phyloP scores from a whole-genome alignment of 2,329 filamentous ascomycete species.

The Nothophaeocryptopus gaeumannii region DNA sequence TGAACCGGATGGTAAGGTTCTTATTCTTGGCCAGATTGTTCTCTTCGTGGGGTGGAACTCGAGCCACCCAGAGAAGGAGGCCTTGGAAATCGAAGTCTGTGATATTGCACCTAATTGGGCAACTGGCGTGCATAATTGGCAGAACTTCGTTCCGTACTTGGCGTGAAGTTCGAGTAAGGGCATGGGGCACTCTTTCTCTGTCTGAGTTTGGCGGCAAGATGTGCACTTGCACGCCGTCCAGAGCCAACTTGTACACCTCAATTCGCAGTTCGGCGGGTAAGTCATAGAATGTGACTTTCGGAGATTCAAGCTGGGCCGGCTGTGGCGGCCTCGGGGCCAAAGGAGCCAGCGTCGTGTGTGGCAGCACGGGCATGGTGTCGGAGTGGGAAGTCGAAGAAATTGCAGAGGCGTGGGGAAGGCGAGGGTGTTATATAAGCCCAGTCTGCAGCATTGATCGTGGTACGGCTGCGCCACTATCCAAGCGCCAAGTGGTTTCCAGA shows the following conservation, averaged over 20 bases:
- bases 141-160: slow-evolving; percentile 34
- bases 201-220: slow-evolving; percentile 25
- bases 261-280: slow-evolving; percentile 34
- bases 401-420: slow-evolving; percentile 3
- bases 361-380: slow-evolving; percentile 11
- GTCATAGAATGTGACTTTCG: slow-evolving; percentile 29
- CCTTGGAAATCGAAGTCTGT: slow-evolving; percentile 35
- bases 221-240: slow-evolving; percentile 31
- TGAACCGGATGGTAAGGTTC: slow-evolving; percentile 27
- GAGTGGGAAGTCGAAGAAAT: slow-evolving; percentile 1
- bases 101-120: slow-evolving; percentile 29
- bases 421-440: slow-evolving; percentile 1
- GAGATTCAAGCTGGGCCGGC: slow-evolving; percentile 8
- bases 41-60: slow-evolving; percentile 30
- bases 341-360: slow-evolving; percentile 13
- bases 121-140: slow-evolving; percentile 31
- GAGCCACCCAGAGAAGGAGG: slow-evolving; percentile 29
- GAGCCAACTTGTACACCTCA: slow-evolving; percentile 33
- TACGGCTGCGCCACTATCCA: slow-evolving; percentile 7
- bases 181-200: slow-evolving; percentile 22
- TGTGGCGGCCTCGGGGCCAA: slow-evolving; percentile 21
- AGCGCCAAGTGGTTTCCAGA: no score
- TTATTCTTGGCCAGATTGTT: slow-evolving; percentile 30
- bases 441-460: not conserved
- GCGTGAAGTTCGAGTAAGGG: slow-evolving; percentile 26